Base-by-base conservation (phyloP, 2,329 filamentous ascomycete genomes). In the Xylaria sp. region DNA sequence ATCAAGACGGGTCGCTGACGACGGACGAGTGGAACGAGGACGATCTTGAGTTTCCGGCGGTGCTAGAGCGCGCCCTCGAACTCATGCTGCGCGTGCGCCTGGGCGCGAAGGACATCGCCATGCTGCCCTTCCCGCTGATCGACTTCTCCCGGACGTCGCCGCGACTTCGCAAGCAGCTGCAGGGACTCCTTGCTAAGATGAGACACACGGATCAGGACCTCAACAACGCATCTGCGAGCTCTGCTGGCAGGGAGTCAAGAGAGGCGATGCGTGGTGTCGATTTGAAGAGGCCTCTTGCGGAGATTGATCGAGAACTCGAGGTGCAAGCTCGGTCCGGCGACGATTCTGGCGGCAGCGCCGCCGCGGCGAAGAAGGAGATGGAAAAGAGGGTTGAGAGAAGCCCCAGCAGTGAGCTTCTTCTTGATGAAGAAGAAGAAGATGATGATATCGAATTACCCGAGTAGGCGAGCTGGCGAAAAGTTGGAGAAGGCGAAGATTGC, bases 51-150 rank as follows among this genome's bases (percentile, higher is more conserved):
- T 7, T 72, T 8, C 50, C 72, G 12, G 71, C 76, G 10, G 72
- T 78, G 0, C 67, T 78, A 0, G 76, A 78, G 57, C 68, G 76
- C 13, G 76, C 75, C 0, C 69, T 78, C 28, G 77, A 78, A 48
- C 68, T 78, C 13, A 73, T 73, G 66, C 67, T 78, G 1, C 74
- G 76, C 3, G 70, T 77, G 3, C 67, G 72, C 1, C 70, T 76
- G 0, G 75, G 75, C 2, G 59, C 76, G 0, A 54, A 57, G 1
- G 61, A 65, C 7, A 67, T 78, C 8, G 67, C 67, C 1, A 77
- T 78, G 74, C 63, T 78, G 1, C 76, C 77, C 0, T 68, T 73
- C 6, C 77, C 77, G 0, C 69, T 74, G 34, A 76, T 77, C 41
- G 67, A 77, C 44, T 64, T 78, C 39, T 73, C 72, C 0, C 58